Evolutionary conservation across 768 basidiomycete genomes (phyloP), one percentile per base, ranked within the genome.

Genomic region (Rubroboletus pulcherrimus): DNA sequence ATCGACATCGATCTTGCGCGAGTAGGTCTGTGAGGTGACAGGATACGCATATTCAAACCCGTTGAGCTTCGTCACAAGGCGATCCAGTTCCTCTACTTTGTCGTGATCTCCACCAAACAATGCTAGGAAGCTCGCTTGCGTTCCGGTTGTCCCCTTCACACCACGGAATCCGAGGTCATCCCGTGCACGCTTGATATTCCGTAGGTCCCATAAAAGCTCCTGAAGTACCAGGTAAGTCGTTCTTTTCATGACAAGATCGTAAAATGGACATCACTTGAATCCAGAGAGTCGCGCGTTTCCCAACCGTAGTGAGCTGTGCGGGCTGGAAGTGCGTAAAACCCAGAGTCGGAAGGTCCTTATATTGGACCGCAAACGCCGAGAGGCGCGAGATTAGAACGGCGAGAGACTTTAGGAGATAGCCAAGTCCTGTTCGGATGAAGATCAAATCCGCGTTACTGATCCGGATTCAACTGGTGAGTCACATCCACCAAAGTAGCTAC

Each of bases 251-350:
- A 34, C n/a, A 48, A 49, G 38, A 33, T 39, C 48, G 17, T 31
- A 46, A 43, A 48, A 46, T 35, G 50, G 42, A 65, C 71, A 39
- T 40, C 43, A 86, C 89, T 78, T 99, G 96, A 38, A 98, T 85
- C 97, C 97, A 99, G 29, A 98, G 75, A 0, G 94, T 97, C 0
- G 94, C 87, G 7, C 97, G 84, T 76, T 99, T 99, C 7, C 97
- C 97, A 30, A 99, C 96, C 3, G 97, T 99, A 0, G 96, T 98
- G 56, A 98, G 78, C 75, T 99, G 97, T 7, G 97, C 97, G 4
- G 97, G 95, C 73, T 99, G 97, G 78, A 94, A 99, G 72, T 99
- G 97, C 5, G 97, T 99, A 76, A 96, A 99, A 2, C 97, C 97
- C 33, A 99, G 81, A 0, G 95, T 93, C 1, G 97, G 94, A 38